phyloP scores from a whole-genome alignment of 257 asterid genomes.

The Nicotiana otophora region DNA sequence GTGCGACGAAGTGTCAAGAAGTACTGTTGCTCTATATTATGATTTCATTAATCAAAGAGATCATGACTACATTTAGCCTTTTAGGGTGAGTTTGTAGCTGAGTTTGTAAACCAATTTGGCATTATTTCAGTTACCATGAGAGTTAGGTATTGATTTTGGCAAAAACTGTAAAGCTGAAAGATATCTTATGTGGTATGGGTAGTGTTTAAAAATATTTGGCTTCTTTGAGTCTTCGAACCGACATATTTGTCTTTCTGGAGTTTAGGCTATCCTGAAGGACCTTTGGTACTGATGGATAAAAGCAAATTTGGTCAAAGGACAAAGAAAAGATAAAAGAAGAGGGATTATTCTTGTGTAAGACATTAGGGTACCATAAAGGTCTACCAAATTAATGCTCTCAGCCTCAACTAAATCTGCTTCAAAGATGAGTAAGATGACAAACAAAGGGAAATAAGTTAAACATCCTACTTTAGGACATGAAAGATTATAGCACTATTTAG shows the following conservation, averaged over 20 bases:
- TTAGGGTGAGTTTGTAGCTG: neutral
- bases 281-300: neutral
- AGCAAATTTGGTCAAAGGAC: neutral
- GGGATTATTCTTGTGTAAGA: neutral
- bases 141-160: neutral
- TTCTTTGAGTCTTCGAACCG: neutral
- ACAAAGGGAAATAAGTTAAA: neutral
- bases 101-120: neutral
- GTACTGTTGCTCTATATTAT: neutral
- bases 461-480: neutral
- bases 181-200: neutral
- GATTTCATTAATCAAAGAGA: neutral
- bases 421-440: conserved; percentile 3
- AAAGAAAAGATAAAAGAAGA: neutral
- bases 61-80: neutral
- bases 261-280: neutral
- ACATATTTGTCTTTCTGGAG: neutral
- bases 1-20: neutral
- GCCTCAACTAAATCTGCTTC: neutral
- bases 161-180: neutral
- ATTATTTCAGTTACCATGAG: neutral
- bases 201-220: neutral
- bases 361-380: neutral
- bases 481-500: neutral
- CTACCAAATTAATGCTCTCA: neutral